Percentiles rank a stretch among this genome's conserved stretches.
Conservation (phyloP, 495 filamentous ascomycete genomes). For the Emericellopsis terricola region DNA sequence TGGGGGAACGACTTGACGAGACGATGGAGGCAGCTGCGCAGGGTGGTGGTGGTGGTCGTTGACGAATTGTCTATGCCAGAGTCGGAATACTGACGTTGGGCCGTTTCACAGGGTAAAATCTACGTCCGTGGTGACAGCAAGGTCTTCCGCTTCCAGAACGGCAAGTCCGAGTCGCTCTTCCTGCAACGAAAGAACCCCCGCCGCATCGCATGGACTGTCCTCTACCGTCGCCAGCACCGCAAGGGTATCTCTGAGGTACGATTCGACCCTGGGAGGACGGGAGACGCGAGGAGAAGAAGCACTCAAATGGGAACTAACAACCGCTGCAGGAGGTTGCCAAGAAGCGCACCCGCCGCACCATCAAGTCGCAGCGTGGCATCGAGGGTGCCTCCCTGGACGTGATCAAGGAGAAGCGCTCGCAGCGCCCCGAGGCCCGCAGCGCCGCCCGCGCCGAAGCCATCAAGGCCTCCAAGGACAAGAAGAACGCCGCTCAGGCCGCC, state of each 20-base stretch:
- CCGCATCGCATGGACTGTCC: constrained; percentile 94
- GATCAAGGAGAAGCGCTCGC: constrained; percentile 93
- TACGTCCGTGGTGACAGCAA: constrained; percentile 99
- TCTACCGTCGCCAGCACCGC: constrained; percentile 95
- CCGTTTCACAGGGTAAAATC: constrained; percentile 99
- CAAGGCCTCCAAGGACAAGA: constrained; percentile 95
- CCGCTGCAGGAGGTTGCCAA: constrained; percentile 83
- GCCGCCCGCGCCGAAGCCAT: constrained; percentile 85
- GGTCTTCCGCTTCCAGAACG: constrained; percentile 99
- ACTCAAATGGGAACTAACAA: constrained; percentile 21
- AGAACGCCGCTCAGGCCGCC: constrained; percentile 59
- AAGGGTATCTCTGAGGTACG: constrained; percentile 99
- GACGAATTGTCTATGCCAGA: too few species aligned
- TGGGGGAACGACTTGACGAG: background rate
- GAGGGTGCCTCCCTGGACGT: constrained; percentile 97
- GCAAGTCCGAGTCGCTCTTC: constrained; percentile 99
- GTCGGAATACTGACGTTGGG: too few species aligned
- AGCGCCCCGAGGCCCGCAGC: constrained; percentile 84
- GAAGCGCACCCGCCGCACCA: constrained; percentile 94
- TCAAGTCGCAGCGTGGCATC: constrained; percentile 98
- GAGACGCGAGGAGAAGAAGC: background rate
- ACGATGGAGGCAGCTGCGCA: too few species aligned
- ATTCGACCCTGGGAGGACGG: constrained; percentile 5
- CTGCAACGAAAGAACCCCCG: constrained; percentile 99
- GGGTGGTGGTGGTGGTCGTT: too few species aligned